A percentile compares a stretch with the other conserved stretches of the same genome.
These are phyloP conservation scores for Zanthoxylum bungeanum DNA, from an alignment of 345 rosid genomes.

Conservation along the genomic window DNA sequence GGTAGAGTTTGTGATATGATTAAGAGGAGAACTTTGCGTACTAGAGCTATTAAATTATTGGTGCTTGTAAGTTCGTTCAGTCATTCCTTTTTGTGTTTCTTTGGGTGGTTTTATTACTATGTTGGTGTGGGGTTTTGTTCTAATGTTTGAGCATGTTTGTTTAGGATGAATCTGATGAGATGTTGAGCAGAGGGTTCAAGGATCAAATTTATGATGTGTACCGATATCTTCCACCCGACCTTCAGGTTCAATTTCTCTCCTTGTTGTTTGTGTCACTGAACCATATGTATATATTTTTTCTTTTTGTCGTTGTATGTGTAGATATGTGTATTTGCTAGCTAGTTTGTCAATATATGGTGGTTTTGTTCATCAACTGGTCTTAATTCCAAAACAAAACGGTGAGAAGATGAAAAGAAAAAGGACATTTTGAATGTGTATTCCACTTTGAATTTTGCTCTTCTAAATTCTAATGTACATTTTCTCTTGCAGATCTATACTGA, in stretches of 20 bases:
- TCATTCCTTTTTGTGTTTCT: neutral
- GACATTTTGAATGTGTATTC: neutral
- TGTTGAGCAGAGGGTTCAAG: constrained; percentile 99
- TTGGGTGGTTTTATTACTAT: neutral
- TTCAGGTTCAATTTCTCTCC: constrained; percentile 59
- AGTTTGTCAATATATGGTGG: neutral
- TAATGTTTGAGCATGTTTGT: neutral
- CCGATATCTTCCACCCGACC: constrained; percentile 95
- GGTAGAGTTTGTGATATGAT: constrained; percentile 99
- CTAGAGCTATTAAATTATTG: constrained; percentile 61
- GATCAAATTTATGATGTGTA: constrained; percentile 97
- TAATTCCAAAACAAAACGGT: neutral
- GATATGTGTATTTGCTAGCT: neutral
- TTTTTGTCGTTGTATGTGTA: neutral
- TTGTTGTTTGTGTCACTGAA: neutral
- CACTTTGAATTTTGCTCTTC: neutral
- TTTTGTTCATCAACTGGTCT: neutral
- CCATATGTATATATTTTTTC: neutral
- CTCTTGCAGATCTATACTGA: neutral
- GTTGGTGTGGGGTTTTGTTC: neutral
- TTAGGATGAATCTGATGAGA: constrained; percentile 94
- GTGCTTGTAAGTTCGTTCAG: constrained; percentile 2
- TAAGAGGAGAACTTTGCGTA: constrained; percentile 89
- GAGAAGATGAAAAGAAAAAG: neutral
- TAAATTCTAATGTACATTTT: no score